Conservation (phyloP, 768 basidiomycete species). For the Leccinum subgranulosum region DNA sequence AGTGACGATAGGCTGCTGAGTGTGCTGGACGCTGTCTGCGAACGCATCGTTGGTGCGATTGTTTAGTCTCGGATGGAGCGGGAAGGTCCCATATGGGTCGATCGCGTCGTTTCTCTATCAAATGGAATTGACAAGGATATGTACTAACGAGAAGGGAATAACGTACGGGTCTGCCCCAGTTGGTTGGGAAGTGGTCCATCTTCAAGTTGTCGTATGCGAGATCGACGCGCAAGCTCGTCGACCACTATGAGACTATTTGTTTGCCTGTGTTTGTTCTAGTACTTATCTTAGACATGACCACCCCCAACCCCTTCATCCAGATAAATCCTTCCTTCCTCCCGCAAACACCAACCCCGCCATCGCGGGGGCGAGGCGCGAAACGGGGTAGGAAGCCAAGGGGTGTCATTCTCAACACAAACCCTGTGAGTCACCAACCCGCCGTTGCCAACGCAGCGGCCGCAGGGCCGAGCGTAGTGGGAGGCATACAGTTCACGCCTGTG, state of each 20-base stretch:
- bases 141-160: too few species aligned
- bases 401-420: conserved; percentile 5
- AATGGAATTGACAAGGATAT: neutral
- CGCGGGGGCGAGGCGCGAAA: conserved; percentile 27
- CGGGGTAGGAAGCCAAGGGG: conserved; percentile 27
- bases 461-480: neutral
- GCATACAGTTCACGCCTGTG: conserved; percentile 32
- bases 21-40: conserved; percentile 67
- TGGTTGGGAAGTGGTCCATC: conserved; percentile 85
- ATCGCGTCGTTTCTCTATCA: conserved; percentile 58
- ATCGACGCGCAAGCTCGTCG: conserved; percentile 18
- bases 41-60: conserved; percentile 53
- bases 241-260: conserved; percentile 22
- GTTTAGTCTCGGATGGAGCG: conserved; percentile 59
- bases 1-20: conserved; percentile 93
- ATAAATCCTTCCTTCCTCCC: conserved; percentile 17
- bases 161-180: conserved; percentile 79
- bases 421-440: conserved; percentile 11
- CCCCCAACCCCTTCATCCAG: conserved; percentile 22
- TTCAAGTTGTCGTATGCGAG: conserved; percentile 1
- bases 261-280: conserved; percentile 15
- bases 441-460: neutral
- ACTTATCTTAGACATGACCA: conserved; percentile 16
- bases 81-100: conserved; percentile 77
- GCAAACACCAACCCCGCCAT: conserved; percentile 19